Conservation (phyloP, 1,284 basidiomycete species). For the Cryptococcus sp. region DNA sequence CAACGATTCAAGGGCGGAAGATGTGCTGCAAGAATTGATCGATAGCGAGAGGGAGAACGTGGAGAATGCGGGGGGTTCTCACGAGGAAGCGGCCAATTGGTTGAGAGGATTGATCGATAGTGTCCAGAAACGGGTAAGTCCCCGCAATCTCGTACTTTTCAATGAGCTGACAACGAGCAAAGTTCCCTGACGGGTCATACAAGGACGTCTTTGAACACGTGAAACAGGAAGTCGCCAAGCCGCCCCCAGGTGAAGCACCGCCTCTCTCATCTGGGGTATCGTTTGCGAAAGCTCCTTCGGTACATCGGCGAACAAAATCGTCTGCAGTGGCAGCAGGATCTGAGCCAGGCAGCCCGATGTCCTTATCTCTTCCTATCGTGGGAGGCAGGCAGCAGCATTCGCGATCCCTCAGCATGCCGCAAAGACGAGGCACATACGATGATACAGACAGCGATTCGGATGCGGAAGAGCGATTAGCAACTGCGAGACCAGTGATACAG, state of each 20-base stretch:
- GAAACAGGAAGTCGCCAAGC: conserved; percentile 23
- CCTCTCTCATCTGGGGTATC: conserved; percentile 3
- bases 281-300: conserved; percentile 17
- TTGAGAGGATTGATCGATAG: conserved; percentile 31
- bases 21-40: conserved; percentile 47
- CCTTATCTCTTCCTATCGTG: conserved; percentile 2
- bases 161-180: background rate
- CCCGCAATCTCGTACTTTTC: background rate
- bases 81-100: conserved; percentile 33
- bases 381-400: conserved; percentile 24
- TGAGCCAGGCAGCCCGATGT: conserved; percentile 5
- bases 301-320: conserved; percentile 37
- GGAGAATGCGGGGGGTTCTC: conserved; percentile 20
- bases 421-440: conserved; percentile 23
- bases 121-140: conserved; percentile 43
- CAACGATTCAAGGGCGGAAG: conserved; percentile 35
- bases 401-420: conserved; percentile 41
- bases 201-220: conserved; percentile 33
- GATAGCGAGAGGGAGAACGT: conserved; percentile 44
- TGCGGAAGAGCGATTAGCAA: conserved; percentile 7
- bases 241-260: conserved; percentile 10
- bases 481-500: background rate
- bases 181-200: conserved; percentile 52
- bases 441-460: conserved; percentile 20
- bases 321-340: conserved; percentile 16